A percentile compares a stretch with the other conserved stretches of the same genome.
phyloP scores from a whole-genome alignment of 176 grass and related monocot species.

The Saccharum officinarum region DNA sequence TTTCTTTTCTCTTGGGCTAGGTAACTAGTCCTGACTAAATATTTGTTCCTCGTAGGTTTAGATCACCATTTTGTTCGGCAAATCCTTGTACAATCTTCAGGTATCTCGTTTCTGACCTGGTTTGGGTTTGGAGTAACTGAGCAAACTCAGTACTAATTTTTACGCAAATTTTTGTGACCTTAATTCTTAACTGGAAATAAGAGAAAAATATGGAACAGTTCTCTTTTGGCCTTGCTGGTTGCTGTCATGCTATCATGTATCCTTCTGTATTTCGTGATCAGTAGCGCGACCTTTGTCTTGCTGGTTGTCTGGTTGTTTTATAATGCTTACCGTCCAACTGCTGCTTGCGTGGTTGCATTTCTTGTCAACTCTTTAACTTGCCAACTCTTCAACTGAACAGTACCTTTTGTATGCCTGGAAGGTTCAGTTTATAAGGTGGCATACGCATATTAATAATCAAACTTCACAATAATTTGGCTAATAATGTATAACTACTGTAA shows the following conservation, averaged over 20 bases:
- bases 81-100: constrained; percentile 22
- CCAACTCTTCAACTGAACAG: too few species aligned
- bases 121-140: constrained; percentile 22
- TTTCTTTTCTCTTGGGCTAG: constrained; percentile 22
- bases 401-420: too few species aligned
- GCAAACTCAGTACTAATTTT: constrained; percentile 9
- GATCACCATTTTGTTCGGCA: constrained; percentile 41
- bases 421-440: background rate
- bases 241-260: too few species aligned
- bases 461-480: background rate
- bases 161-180: constrained; percentile 6
- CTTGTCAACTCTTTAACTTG: too few species aligned
- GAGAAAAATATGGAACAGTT: constrained; percentile 23
- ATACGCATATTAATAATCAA: background rate
- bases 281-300: background rate
- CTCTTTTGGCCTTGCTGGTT: background rate
- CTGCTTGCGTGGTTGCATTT: background rate
- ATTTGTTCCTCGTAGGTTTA: constrained; percentile 41
- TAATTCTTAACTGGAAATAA: constrained; percentile 50
- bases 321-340: background rate
- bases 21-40: constrained; percentile 26
- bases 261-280: background rate
- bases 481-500: too few species aligned
- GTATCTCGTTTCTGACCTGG: background rate
- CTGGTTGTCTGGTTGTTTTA: background rate